Conservation (phyloP, 2,329 filamentous ascomycete species). For the Colletotrichum incanum region DNA sequence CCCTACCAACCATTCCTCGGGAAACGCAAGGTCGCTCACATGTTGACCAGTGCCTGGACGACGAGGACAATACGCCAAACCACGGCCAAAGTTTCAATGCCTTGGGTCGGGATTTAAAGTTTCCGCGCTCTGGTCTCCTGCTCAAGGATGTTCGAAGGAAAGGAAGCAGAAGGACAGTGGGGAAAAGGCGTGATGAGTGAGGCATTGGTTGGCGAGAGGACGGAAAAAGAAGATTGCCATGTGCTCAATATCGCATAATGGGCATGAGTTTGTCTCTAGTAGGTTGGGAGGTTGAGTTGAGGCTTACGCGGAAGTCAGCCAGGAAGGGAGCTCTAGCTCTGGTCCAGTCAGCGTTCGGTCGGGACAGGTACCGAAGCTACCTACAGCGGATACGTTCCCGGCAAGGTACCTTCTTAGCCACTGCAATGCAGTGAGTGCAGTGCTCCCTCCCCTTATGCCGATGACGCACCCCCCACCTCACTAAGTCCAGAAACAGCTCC, state of each 20-base stretch:
- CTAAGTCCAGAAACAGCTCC: background rate
- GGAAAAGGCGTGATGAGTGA: background rate
- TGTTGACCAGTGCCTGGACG: constrained; percentile 19
- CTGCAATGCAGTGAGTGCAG: background rate
- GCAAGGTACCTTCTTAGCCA: background rate
- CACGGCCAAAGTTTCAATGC: constrained; percentile 36
- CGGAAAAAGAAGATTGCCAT: background rate
- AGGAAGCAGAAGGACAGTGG: background rate
- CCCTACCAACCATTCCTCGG: constrained; percentile 5
- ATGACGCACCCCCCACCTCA: constrained; percentile 39
- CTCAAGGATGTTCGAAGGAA: constrained; percentile 3
- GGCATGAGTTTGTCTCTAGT: background rate
- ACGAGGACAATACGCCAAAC: constrained; percentile 13
- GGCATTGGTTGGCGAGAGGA: background rate
- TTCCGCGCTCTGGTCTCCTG: constrained; percentile 39
- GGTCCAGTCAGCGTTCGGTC: constrained; percentile 13
- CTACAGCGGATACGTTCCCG: background rate
- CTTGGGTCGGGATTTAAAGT: constrained; percentile 37
- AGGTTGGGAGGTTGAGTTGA: constrained; percentile 18
- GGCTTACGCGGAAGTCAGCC: background rate
- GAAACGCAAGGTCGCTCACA: constrained; percentile 10
- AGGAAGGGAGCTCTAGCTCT: constrained; percentile 27
- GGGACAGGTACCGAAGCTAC: constrained; percentile 1
- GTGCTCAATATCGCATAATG: constrained; percentile 2
- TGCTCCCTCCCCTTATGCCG: constrained; percentile 3